Evolutionary conservation across 2,329 filamentous ascomycete genomes (phyloP).

Genomic region (Xylariaceae sp.): DNA sequence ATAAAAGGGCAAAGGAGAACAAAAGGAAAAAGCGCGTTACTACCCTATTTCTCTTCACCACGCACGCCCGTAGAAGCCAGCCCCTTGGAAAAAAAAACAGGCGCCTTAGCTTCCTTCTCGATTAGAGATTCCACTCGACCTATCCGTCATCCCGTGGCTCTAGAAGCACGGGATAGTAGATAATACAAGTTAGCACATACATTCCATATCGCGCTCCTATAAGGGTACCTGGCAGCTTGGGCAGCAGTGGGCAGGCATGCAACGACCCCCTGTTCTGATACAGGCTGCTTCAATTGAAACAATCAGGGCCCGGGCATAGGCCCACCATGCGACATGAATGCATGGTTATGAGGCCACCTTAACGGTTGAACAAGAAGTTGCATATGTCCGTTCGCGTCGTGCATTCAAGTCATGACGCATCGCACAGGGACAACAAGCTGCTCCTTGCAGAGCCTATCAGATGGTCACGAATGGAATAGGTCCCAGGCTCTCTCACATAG

Average conservation of each 20-base stretch:
- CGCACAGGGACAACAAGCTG: constrained; percentile 23
- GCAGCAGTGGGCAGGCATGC: neutral
- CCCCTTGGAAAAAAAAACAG: neutral
- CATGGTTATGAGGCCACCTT: neutral
- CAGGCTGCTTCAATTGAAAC: constrained; percentile 1
- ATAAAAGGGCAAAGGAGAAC: constrained; percentile 5
- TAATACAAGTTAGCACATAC: constrained; percentile 22
- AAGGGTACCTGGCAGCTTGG: neutral
- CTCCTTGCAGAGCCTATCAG: constrained; percentile 9
- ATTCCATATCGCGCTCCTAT: constrained; percentile 1
- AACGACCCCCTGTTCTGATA: neutral
- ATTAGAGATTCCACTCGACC: neutral
- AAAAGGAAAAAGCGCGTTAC: constrained; percentile 3
- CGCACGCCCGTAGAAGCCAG: neutral
- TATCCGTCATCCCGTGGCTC: constrained; percentile 2
- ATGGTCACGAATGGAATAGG: constrained; percentile 77
- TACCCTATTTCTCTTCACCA: neutral
- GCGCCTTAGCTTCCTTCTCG: neutral
- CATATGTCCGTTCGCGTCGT: constrained; percentile 13
- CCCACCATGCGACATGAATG: neutral
- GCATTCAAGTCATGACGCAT: constrained; percentile 23
- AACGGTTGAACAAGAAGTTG: neutral
- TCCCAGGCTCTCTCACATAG: constrained; percentile 92
- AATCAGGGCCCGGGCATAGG: neutral
- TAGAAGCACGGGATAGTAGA: constrained; percentile 6